Conservation (phyloP, 352 stramenopile species). For the Globisporangium camurandrum region DNA sequence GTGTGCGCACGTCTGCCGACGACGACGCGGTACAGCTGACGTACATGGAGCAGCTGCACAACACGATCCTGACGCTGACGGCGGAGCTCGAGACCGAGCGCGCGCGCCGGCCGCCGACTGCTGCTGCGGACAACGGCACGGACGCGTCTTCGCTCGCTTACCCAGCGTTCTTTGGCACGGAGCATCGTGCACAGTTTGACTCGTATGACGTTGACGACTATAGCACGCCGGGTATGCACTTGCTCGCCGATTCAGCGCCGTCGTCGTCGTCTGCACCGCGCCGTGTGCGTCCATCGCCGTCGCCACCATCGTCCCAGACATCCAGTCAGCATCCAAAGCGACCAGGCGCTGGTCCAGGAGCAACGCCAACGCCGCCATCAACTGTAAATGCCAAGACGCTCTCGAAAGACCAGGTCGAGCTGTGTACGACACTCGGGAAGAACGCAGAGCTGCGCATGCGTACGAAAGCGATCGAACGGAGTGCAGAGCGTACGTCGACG, state of each 20-base stretch:
- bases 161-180: too few species aligned
- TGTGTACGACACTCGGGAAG: slow-evolving; percentile 49
- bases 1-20: background rate
- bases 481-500: slow-evolving; percentile 30
- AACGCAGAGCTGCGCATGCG: slow-evolving; percentile 61
- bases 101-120: slow-evolving; percentile 12
- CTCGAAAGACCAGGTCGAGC: slow-evolving; percentile 41
- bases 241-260: background rate
- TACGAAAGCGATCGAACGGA: slow-evolving; percentile 38
- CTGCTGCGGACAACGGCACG: slow-evolving; percentile 15
- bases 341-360: too few species aligned
- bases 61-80: slow-evolving; percentile 40
- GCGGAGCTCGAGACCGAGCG: slow-evolving; percentile 40
- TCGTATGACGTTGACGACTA: background rate
- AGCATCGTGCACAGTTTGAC: too few species aligned
- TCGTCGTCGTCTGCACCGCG: background rate
- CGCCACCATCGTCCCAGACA: slow-evolving; percentile 4
- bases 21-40: slow-evolving; percentile 21
- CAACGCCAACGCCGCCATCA: background rate
- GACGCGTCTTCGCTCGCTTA: too few species aligned
- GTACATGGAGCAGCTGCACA: slow-evolving; percentile 74
- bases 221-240: background rate
- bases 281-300: slow-evolving; percentile 3
- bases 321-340: too few species aligned
- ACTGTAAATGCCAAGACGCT: slow-evolving; percentile 8